A percentile compares a stretch with the other conserved stretches of the same genome.
phyloP scores from a whole-genome alignment of 164 flowering plant species.

The Stephania yunnanensis region DNA sequence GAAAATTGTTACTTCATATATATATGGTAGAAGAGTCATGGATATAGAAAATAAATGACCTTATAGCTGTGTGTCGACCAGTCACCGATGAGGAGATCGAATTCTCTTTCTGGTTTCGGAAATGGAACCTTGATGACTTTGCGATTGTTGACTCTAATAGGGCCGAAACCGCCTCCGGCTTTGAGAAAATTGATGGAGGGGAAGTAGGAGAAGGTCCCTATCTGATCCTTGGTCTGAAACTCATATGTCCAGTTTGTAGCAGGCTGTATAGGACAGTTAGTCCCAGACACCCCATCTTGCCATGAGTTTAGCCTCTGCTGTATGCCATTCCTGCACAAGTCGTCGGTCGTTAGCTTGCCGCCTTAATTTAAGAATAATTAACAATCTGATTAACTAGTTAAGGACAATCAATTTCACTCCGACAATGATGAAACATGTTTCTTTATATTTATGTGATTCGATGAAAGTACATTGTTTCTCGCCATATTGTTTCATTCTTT shows the following conservation, averaged over 20 bases:
- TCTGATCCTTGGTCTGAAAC: conserved; percentile 67
- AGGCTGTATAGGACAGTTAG: conserved; percentile 65
- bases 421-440: too few species aligned
- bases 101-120: conserved; percentile 48
- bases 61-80: conserved; percentile 28
- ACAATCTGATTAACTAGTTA: neutral
- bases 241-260: conserved; percentile 62
- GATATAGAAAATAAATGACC: conserved; percentile 13
- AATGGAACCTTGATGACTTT: conserved; percentile 48
- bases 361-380: neutral
- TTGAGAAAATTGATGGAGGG: conserved; percentile 54
- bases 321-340: conserved; percentile 58
- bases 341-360: neutral
- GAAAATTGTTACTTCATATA: too few species aligned
- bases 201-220: conserved; percentile 67
- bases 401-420: too few species aligned
- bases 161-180: conserved; percentile 72
- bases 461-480: too few species aligned
- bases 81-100: conserved; percentile 68
- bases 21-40: neutral
- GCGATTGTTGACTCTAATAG: conserved; percentile 60
- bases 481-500: too few species aligned
- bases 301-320: conserved; percentile 66
- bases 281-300: conserved; percentile 82
- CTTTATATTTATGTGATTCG: too few species aligned